Percentiles rank a stretch among this genome's conserved stretches.
These are phyloP conservation scores for Tolypocladium inflatum DNA, from an alignment of 2,329 filamentous ascomycete genomes.

Conservation along the genomic window DNA sequence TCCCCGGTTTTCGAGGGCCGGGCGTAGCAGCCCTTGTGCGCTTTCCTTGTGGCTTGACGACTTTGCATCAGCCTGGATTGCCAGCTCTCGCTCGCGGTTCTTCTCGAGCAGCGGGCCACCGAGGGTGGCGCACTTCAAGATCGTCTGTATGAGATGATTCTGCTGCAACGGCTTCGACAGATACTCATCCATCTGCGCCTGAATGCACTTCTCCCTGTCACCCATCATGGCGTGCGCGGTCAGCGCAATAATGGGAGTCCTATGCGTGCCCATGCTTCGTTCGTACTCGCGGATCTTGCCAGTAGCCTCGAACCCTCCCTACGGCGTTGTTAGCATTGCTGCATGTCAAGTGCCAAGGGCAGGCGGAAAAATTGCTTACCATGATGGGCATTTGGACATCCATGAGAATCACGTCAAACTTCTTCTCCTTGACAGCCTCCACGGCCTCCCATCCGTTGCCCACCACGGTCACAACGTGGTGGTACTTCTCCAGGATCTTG, in stretches of 20 bases:
- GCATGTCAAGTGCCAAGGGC: not conserved
- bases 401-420: conserved; percentile 97
- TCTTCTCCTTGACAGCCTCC: conserved; percentile 81
- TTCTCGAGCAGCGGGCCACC: conserved; percentile 76
- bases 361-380: conserved; percentile 39
- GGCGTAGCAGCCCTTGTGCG: conserved; percentile 25
- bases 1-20: conserved; percentile 46
- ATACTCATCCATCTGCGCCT: conserved; percentile 99
- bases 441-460: conserved; percentile 92
- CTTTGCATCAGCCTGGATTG: conserved; percentile 39
- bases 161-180: conserved; percentile 93
- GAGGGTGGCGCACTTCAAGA: conserved; percentile 90
- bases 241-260: conserved; percentile 91
- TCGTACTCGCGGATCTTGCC: conserved; percentile 96
- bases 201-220: conserved; percentile 94
- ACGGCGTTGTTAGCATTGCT: conserved; percentile 23
- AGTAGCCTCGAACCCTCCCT: conserved; percentile 95
- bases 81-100: conserved; percentile 52
- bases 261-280: conserved; percentile 64
- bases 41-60: conserved; percentile 29
- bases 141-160: conserved; percentile 95
- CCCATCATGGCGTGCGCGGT: conserved; percentile 99
- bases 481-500: conserved; percentile 95
- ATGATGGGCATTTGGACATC: conserved; percentile 99
- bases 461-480: conserved; percentile 84